Base-by-base conservation (phyloP, 371 early-diverging fungal species). In the Lichtheimia ramosa region DNA sequence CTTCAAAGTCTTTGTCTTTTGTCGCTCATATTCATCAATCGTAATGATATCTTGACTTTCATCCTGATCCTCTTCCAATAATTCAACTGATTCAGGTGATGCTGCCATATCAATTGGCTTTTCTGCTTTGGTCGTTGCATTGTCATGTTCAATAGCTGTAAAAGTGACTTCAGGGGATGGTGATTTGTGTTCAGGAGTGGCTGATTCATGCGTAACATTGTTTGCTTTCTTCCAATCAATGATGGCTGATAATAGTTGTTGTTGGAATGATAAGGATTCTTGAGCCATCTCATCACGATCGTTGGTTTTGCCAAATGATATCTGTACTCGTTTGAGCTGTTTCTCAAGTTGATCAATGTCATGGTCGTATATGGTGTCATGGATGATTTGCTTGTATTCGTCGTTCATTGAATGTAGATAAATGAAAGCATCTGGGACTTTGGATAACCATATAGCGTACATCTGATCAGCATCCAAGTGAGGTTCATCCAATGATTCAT, bases 291-390 rank as follows among this genome's bases (percentile, higher is more conserved):
- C 71, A 50, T 87, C 79, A 14, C 69, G 64, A 46, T 64, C 75
- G 13, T 58, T 82, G 14, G 79, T 67, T 58, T 85, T 87, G 15
- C 81, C 83, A 42, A 66, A 65, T 25, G 70, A 68, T 28, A 76
- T 79, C 21, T 66, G 54, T 0, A 79, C 68, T 0, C 73, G 71
- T 14, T 59, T 62, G 3, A 73, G 49, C 14, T 75, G 59, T 0
- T 23, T 40, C 39, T 57, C 53, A 3, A 84, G 14, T 3, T 61
- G 69, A 0, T 71, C 65, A 0, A 70, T 43, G 20, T 72, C 65
- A 53, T 70, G 62, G 8, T 75, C 75, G 51, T 70, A 75, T 15
- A 87, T 69, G 0, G 75, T 77, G 34, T 65, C 68, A 34, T 56
- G 64, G 8, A 84, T 43, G n/a, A 82, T 57, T 5, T 57, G 56